A percentile compares a stretch with the other conserved stretches of the same genome.
Conservation (phyloP, 495 filamentous ascomycete species). For the Trichocladium antarcticum region DNA sequence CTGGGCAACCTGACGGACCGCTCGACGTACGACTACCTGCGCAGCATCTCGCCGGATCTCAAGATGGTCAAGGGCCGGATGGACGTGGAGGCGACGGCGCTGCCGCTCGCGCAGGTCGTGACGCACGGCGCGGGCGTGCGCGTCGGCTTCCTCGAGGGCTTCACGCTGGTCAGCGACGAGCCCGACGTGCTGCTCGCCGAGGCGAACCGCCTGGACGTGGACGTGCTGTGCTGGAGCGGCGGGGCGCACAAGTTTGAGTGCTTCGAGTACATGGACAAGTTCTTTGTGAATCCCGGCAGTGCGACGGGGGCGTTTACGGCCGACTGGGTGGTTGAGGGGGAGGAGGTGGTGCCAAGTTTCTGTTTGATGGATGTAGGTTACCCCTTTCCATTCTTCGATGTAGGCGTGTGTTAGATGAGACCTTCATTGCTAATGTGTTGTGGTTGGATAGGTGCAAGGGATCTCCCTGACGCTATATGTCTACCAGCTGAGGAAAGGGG, state of each 20-base stretch:
- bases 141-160: conserved; percentile 94
- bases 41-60: conserved; percentile 80
- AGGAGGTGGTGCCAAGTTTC: conserved; percentile 88
- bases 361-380: conserved; percentile 94
- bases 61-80: conserved; percentile 92
- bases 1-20: conserved; percentile 95
- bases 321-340: conserved; percentile 51
- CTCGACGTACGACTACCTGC: conserved; percentile 89
- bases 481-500: conserved; percentile 87
- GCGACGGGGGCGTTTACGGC: conserved; percentile 75
- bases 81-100: conserved; percentile 83
- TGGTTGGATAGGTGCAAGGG: conserved; percentile 67
- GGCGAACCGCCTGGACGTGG: conserved; percentile 90
- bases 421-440: conserved; percentile 12
- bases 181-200: conserved; percentile 86
- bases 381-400: background rate
- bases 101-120: conserved; percentile 86
- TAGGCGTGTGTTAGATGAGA: background rate
- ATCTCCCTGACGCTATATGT: conserved; percentile 95
- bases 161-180: conserved; percentile 88
- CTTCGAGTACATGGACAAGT: conserved; percentile 96
- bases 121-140: conserved; percentile 75
- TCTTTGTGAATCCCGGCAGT: conserved; percentile 97
- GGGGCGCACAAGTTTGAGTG: conserved; percentile 97
- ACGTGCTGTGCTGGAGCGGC: conserved; percentile 82